Evolutionary conservation across 2,329 filamentous ascomycete genomes (phyloP), one percentile per base, ranked within the genome.

Genomic region (Colletotrichum paranaense): DNA sequence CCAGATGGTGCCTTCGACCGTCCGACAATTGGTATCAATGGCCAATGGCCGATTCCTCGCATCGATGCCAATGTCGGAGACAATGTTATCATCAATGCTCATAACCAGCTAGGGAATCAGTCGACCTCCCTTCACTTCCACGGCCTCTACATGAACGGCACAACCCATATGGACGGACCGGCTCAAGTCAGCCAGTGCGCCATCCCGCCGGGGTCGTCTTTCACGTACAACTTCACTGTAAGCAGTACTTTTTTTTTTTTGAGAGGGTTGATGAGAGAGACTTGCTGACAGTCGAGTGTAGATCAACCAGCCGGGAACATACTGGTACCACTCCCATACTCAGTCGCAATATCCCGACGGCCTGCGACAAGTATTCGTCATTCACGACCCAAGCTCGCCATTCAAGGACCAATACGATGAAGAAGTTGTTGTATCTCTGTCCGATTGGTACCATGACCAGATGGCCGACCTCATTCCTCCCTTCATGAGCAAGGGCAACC

Each of bases 311-410:
- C 87, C 91, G 0, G 93, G 93, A 32, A 94, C 92, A 1, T 95
- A 94, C 81, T 95, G 93, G 93, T 95, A 95, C 76, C 92, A 94
- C 79, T 92, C 91, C 5, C 92, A 94, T 78, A 87, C 87, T 26
- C 86, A 87, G 74, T 91, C 88, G 28, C 92, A 93, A 79, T 94
- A 94, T 75, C 92, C 92, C 1, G 92, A 94, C 79, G 92, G 92
- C 12, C 84, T 93, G 6, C 87, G 92, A 26, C 91, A 88, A 0
- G 87, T 92, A 1, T 81, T 94, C 38, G 88, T 94, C 67, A 84
- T 94, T 24, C 89, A 93, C 62, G 92, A 94, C 77, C 87, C 87
- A 1, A 79, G 88, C 0, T 84, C 85, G n/a, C 91, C 91, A 0
- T 92, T 90, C 79, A 81, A 83, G 32, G 84, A 84, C 55, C 79